phyloP scores from a whole-genome alignment of 139 green algal genomes.

The Trebouxia sp. region DNA sequence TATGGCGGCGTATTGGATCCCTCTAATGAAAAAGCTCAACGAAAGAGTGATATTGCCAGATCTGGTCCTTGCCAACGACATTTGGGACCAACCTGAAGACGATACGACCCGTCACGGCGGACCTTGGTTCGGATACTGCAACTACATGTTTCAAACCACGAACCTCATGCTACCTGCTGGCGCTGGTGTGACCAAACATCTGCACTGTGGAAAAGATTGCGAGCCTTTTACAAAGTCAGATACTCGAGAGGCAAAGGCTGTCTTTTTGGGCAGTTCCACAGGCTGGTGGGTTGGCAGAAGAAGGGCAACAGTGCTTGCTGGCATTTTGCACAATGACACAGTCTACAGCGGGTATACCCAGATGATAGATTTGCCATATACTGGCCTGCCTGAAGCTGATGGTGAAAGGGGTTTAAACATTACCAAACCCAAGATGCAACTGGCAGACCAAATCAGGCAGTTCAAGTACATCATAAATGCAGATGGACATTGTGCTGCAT shows the following conservation, averaged over 20 bases:
- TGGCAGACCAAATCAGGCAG: not conserved
- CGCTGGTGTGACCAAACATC: not conserved
- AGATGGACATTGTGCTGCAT: slow-evolving; percentile 3
- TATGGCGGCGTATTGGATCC: not conserved
- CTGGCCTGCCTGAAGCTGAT: not conserved
- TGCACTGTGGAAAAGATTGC: not conserved
- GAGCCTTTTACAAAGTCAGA: not conserved
- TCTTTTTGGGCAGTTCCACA: not conserved
- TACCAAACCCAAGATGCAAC: not conserved
- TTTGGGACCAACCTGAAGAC: not conserved
- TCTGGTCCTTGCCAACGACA: not conserved
- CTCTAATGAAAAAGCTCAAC: not conserved
- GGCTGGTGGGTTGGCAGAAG: not conserved
- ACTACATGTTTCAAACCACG: not conserved
- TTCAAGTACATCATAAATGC: slow-evolving; percentile 8
- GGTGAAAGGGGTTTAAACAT: not conserved
- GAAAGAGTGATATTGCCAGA: not conserved
- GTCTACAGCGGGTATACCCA: not conserved
- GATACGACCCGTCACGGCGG: not conserved
- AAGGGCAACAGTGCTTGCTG: not conserved
- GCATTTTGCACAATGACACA: not conserved
- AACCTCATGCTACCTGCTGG: not conserved
- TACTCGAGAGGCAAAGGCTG: not conserved
- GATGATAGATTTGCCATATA: not conserved
- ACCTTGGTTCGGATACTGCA: slow-evolving; percentile 4